phyloP scores from a whole-genome alignment of 1,284 basidiomycete species.

The Rhodotorula sp. region DNA sequence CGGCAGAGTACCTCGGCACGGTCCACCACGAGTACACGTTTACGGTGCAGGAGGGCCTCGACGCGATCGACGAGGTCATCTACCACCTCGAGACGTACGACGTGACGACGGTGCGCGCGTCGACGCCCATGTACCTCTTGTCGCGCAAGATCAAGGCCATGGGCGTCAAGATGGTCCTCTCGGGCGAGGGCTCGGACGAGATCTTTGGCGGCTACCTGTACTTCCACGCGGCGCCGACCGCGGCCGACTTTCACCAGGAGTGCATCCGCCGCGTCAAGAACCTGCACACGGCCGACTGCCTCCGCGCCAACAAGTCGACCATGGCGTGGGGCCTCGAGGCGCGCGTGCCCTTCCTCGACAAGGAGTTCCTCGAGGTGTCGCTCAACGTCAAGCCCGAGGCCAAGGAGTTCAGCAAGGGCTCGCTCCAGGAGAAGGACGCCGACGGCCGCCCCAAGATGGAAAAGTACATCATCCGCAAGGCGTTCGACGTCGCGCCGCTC shows the following conservation, averaged over 20 bases:
- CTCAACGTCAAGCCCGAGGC: slow-evolving; percentile 87
- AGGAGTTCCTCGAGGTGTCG: slow-evolving; percentile 87
- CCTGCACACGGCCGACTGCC: slow-evolving; percentile 94
- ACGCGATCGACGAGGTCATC: slow-evolving; percentile 96
- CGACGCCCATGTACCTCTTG: slow-evolving; percentile 95
- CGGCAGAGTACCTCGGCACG: slow-evolving; percentile 90
- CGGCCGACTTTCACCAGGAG: slow-evolving; percentile 91
- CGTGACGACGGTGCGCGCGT: slow-evolving; percentile 96
- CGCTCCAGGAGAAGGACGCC: slow-evolving; percentile 70
- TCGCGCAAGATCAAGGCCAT: slow-evolving; percentile 99
- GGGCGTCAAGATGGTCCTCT: slow-evolving; percentile 99
- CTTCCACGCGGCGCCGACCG: slow-evolving; percentile 96
- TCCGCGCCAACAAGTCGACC: slow-evolving; percentile 99
- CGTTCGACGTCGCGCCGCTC: slow-evolving; percentile 82
- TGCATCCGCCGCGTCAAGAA: slow-evolving; percentile 94
- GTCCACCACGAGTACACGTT: slow-evolving; percentile 98
- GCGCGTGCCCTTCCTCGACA: slow-evolving; percentile 98
- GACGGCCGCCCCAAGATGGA: slow-evolving; percentile 91
- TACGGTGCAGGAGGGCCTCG: slow-evolving; percentile 96
- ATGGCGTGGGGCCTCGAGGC: slow-evolving; percentile 99
- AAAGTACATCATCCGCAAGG: slow-evolving; percentile 98
- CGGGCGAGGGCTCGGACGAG: slow-evolving; percentile 97
- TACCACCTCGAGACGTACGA: slow-evolving; percentile 99
- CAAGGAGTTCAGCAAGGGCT: slow-evolving; percentile 89
- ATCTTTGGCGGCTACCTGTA: slow-evolving; percentile 98